Conservation (phyloP, 1,284 basidiomycete genomes). For the Marasmius fiardii region DNA sequence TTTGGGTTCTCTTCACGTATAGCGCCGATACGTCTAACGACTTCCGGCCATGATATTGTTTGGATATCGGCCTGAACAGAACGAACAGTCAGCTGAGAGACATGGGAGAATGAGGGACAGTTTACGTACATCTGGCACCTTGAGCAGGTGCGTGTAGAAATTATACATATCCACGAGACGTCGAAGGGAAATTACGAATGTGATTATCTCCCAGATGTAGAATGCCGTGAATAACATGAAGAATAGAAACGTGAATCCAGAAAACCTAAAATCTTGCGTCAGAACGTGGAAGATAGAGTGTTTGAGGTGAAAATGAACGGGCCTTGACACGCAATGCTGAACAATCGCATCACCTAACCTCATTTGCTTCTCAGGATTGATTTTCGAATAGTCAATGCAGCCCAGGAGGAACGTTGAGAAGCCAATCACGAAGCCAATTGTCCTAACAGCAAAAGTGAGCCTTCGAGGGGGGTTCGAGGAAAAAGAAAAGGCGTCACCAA, state of each 20-base stretch:
- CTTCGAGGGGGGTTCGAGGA: conserved; percentile 11
- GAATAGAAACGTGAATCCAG: conserved; percentile 79
- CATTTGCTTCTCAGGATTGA: conserved; percentile 60
- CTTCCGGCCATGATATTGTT: conserved; percentile 94
- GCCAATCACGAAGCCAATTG: conserved; percentile 93
- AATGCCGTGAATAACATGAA: conserved; percentile 79
- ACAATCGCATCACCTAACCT: conserved; percentile 81
- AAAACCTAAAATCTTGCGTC: conserved; percentile 55
- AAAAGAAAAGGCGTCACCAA: conserved; percentile 41
- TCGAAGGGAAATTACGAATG: conserved; percentile 63
- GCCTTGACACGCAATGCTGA: conserved; percentile 79
- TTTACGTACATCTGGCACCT: conserved; percentile 74
- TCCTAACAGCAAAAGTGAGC: conserved; percentile 48
- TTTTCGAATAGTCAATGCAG: conserved; percentile 89
- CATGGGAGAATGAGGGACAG: conserved; percentile 17
- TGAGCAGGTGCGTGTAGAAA: conserved; percentile 81
- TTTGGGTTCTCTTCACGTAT: conserved; percentile 91
- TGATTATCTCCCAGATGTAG: conserved; percentile 73
- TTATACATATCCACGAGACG: conserved; percentile 90
- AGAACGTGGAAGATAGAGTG: conserved; percentile 10
- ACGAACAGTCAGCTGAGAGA: neutral
- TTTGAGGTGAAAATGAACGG: conserved; percentile 22
- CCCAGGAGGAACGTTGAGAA: conserved; percentile 96
- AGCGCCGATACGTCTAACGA: conserved; percentile 84
- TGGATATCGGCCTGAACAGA: conserved; percentile 83